A percentile compares a stretch with the other conserved stretches of the same genome.
phyloP scores from a whole-genome alignment of 805 yeast species.

The Kazachstania kunashirensis region DNA sequence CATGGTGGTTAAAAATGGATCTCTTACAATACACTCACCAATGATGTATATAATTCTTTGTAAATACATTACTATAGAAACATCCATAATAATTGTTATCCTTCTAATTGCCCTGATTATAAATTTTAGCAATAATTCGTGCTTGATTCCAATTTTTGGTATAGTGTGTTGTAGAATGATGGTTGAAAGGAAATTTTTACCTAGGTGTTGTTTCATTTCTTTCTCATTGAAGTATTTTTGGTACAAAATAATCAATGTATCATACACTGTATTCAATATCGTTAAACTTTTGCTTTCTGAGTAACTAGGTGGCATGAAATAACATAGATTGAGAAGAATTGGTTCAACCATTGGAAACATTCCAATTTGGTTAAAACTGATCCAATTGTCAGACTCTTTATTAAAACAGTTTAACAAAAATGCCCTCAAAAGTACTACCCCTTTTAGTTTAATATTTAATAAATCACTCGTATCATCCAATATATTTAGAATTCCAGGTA shows the following conservation, averaged over 20 bases:
- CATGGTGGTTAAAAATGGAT: conserved; percentile 21
- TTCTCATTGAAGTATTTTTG: conserved; percentile 5
- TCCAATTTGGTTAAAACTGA: conserved; percentile 20
- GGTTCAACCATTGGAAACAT: conserved; percentile 21
- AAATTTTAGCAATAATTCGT: conserved; percentile 14
- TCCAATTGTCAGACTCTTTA: conserved; percentile 10
- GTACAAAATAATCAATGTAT: conserved; percentile 17
- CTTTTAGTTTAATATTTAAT: conserved; percentile 17
- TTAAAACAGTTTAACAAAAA: conserved; percentile 14
- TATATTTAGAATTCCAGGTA: conserved; percentile 26
- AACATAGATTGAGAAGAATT: conserved; percentile 18
- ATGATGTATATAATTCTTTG: conserved; percentile 20
- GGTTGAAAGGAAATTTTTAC: conserved; percentile 14
- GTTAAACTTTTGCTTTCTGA: conserved; percentile 10
- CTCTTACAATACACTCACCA: conserved; percentile 23
- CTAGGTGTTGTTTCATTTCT: conserved; percentile 7
- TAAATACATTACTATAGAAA: conserved; percentile 10
- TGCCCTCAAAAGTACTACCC: conserved; percentile 16
- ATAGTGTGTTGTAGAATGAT: conserved; percentile 19
- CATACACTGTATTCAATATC: conserved; percentile 16
- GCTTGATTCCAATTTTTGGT: conserved; percentile 19
- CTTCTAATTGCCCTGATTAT: conserved; percentile 5
- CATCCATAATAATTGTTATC: conserved; percentile 3
- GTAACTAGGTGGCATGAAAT: conserved; percentile 23
- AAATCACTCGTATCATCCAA: conserved; percentile 25